Evolutionary conservation across 352 stramenopile species (phyloP).

Genomic region (Phytophthora citrophthora): DNA sequence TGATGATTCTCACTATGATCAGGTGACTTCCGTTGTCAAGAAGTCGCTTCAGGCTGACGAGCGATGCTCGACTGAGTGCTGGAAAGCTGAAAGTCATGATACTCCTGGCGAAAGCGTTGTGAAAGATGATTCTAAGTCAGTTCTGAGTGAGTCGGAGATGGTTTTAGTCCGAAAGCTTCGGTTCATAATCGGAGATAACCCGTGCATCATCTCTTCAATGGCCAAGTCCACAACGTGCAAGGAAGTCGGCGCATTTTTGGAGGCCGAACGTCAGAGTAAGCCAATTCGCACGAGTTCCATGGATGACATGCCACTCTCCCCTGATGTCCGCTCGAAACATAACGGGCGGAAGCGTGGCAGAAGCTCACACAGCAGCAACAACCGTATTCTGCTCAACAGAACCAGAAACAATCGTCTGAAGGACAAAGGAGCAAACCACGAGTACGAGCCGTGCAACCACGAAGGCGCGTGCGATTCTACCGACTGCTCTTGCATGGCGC

Average conservation of each 20-base stretch:
- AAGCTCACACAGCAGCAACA: conserved; percentile 55
- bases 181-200: conserved; percentile 62
- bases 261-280: conserved; percentile 46
- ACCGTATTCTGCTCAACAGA: conserved; percentile 66
- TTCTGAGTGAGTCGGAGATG: conserved; percentile 42
- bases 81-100: conserved; percentile 31
- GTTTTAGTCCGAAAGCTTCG: conserved; percentile 65
- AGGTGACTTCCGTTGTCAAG: conserved; percentile 54
- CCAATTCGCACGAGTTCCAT: conserved; percentile 24
- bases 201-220: conserved; percentile 70
- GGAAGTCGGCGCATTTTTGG: conserved; percentile 60
- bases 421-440: conserved; percentile 65
- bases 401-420: conserved; percentile 71
- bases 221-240: conserved; percentile 62
- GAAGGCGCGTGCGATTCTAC: conserved; percentile 62
- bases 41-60: conserved; percentile 38
- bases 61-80: conserved; percentile 51
- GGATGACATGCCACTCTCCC: conserved; percentile 45
- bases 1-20: conserved; percentile 58
- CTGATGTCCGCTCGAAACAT: conserved; percentile 43
- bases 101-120: conserved; percentile 5
- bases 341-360: conserved; percentile 52
- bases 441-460: conserved; percentile 85
- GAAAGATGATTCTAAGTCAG: background rate
- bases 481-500: conserved; percentile 76